Percentiles rank a stretch among this genome's conserved stretches.
phyloP scores from a whole-genome alignment of 352 stramenopile genomes.

The Phytophthora pini region DNA sequence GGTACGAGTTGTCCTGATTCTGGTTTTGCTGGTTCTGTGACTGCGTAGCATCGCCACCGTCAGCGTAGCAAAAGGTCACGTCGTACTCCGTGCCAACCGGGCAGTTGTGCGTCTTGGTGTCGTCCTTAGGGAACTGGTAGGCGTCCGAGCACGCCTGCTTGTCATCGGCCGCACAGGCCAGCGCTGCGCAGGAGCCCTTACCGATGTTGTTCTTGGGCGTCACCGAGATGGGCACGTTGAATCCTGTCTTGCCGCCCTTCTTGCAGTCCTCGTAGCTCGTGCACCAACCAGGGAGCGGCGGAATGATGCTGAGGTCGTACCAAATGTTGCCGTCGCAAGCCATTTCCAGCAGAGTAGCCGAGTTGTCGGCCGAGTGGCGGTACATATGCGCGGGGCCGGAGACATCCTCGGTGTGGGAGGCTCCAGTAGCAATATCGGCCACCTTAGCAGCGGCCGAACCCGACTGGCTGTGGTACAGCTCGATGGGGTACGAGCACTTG shows the following conservation, averaged over 20 bases:
- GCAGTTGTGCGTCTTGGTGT: slow-evolving; percentile 76
- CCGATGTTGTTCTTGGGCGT: slow-evolving; percentile 36
- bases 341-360: slow-evolving; percentile 45
- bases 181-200: slow-evolving; percentile 35
- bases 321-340: slow-evolving; percentile 45
- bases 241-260: slow-evolving; percentile 45
- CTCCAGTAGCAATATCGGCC: slow-evolving; percentile 30
- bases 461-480: slow-evolving; percentile 51
- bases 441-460: slow-evolving; percentile 25
- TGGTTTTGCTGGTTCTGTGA: slow-evolving; percentile 15
- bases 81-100: slow-evolving; percentile 41
- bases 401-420: slow-evolving; percentile 20
- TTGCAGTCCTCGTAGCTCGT: slow-evolving; percentile 47
- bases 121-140: slow-evolving; percentile 68
- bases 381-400: slow-evolving; percentile 54
- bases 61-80: slow-evolving; percentile 64
- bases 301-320: slow-evolving; percentile 75
- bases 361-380: slow-evolving; percentile 41
- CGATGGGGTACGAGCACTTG: slow-evolving; percentile 40
- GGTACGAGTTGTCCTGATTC: background rate
- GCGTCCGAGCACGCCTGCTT: slow-evolving; percentile 47
- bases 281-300: slow-evolving; percentile 40
- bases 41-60: slow-evolving; percentile 12
- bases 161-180: slow-evolving; percentile 44
- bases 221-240: slow-evolving; percentile 62